A percentile compares a stretch with the other conserved stretches of the same genome.
phyloP scores from a whole-genome alignment of 306 rosid species.

The Leucaena leucocephala region DNA sequence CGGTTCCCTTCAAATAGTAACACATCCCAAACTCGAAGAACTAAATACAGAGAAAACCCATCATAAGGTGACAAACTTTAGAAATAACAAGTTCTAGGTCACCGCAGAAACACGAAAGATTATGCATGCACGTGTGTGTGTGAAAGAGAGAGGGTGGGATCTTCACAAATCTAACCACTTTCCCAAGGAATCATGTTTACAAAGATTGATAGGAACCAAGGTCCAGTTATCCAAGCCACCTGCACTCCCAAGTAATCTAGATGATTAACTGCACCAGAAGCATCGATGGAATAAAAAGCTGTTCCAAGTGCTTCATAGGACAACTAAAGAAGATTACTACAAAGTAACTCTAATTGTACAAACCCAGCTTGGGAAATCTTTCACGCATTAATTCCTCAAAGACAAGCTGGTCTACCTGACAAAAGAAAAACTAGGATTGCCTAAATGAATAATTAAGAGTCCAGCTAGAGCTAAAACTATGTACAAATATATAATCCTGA shows the following conservation, averaged over 20 bases:
- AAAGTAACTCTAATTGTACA: slow-evolving; percentile 35
- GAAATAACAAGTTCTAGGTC: slow-evolving; percentile 30
- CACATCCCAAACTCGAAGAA: slow-evolving; percentile 96
- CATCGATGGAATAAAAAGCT: slow-evolving; percentile 46
- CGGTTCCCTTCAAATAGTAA: slow-evolving; percentile 89
- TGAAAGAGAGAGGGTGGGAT: too few relatives aligned
- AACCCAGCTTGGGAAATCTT: slow-evolving; percentile 73
- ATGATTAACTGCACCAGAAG: slow-evolving; percentile 94
- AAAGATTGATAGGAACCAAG: slow-evolving; percentile 97
- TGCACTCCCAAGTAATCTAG: slow-evolving; percentile 99
- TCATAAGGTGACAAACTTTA: slow-evolving; percentile 30
- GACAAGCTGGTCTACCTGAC: slow-evolving; percentile 72
- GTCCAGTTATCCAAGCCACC: slow-evolving; percentile 96
- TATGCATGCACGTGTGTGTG: neutral
- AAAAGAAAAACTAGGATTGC: slow-evolving; percentile 32
- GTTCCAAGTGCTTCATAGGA: slow-evolving; percentile 38
- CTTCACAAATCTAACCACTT: slow-evolving; percentile 65
- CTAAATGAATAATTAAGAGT: slow-evolving; percentile 26
- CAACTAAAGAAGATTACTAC: slow-evolving; percentile 30
- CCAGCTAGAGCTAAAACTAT: slow-evolving; percentile 29
- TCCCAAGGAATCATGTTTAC: slow-evolving; percentile 97
- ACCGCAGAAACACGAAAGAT: neutral
- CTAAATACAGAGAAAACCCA: slow-evolving; percentile 52
- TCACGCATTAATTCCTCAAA: slow-evolving; percentile 70
- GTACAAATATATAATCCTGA: slow-evolving; percentile 6